phyloP scores from a whole-genome alignment of 2,329 filamentous ascomycete species.

The Xylariaceae sp. region DNA sequence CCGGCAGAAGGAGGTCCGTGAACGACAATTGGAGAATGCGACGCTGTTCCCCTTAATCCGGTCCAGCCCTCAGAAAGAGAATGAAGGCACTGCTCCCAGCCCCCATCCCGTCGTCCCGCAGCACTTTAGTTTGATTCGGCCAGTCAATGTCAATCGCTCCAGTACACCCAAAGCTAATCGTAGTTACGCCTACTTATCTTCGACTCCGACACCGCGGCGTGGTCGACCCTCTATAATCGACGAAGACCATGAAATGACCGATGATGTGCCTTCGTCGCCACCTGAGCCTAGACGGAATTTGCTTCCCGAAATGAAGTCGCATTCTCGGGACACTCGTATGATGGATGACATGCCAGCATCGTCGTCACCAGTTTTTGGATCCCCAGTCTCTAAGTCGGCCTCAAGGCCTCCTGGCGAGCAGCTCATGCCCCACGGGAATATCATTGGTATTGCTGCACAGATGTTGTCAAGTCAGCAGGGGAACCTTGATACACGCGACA shows the following conservation, averaged over 20 bases:
- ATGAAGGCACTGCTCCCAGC: slow-evolving; percentile 6
- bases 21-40: slow-evolving; percentile 62
- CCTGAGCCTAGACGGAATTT: slow-evolving; percentile 50
- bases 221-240: slow-evolving; percentile 45
- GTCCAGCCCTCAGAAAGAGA: slow-evolving; percentile 40
- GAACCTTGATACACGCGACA: neutral
- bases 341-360: slow-evolving; percentile 43
- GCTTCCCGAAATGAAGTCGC: slow-evolving; percentile 46
- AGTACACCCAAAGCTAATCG: slow-evolving; percentile 43
- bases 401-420: neutral
- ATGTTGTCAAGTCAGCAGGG: neutral
- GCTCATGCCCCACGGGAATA: neutral
- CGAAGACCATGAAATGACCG: slow-evolving; percentile 43
- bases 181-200: slow-evolving; percentile 47
- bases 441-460: neutral
- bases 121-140: slow-evolving; percentile 2
- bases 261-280: slow-evolving; percentile 52
- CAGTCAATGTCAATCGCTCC: slow-evolving; percentile 24
- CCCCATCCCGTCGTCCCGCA: slow-evolving; percentile 2
- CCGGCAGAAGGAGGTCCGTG: slow-evolving; percentile 69
- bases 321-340: slow-evolving; percentile 38
- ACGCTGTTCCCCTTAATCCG: slow-evolving; percentile 63
- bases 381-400: slow-evolving; percentile 33
- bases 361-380: slow-evolving; percentile 32
- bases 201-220: slow-evolving; percentile 56